Conservation (phyloP, 176 grass and related monocot genomes). For the Pharus latifolius region DNA sequence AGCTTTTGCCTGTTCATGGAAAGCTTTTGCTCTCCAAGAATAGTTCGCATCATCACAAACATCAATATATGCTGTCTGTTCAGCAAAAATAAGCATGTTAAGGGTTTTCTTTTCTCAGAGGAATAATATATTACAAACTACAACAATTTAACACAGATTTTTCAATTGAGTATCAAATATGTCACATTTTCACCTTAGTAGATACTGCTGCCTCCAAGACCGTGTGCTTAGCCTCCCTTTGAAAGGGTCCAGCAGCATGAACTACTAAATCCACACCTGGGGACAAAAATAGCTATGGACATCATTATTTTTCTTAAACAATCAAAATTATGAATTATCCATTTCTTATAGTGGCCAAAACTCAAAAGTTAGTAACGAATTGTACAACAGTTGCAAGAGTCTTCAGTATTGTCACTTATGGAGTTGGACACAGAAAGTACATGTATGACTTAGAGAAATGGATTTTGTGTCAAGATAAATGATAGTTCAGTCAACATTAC, state of each 20-base stretch:
- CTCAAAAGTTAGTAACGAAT: too few relatives aligned
- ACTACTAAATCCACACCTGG: slow-evolving; percentile 78
- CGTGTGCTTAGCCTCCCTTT: slow-evolving; percentile 41
- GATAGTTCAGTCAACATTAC: too few relatives aligned
- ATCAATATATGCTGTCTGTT: slow-evolving; percentile 84
- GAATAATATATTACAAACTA: neutral
- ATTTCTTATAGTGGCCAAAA: too few relatives aligned
- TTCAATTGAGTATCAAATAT: neutral
- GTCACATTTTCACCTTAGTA: slow-evolving; percentile 43
- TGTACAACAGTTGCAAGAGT: too few relatives aligned
- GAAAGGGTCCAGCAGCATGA: slow-evolving; percentile 89
- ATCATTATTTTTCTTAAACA: neutral
- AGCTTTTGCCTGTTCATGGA: slow-evolving; percentile 67
- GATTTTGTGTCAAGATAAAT: too few relatives aligned
- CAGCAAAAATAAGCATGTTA: neutral
- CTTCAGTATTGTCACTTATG: too few relatives aligned
- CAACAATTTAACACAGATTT: neutral
- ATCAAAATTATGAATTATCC: neutral
- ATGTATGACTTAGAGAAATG: too few relatives aligned
- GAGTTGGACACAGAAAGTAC: too few relatives aligned
- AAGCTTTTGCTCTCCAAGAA: slow-evolving; percentile 64
- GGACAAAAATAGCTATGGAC: neutral
- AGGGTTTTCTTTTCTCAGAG: neutral
- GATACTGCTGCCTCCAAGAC: slow-evolving; percentile 80
- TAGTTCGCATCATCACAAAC: slow-evolving; percentile 85